phyloP scores from a whole-genome alignment of 2,329 filamentous ascomycete species.

The Pyrenophora teres region DNA sequence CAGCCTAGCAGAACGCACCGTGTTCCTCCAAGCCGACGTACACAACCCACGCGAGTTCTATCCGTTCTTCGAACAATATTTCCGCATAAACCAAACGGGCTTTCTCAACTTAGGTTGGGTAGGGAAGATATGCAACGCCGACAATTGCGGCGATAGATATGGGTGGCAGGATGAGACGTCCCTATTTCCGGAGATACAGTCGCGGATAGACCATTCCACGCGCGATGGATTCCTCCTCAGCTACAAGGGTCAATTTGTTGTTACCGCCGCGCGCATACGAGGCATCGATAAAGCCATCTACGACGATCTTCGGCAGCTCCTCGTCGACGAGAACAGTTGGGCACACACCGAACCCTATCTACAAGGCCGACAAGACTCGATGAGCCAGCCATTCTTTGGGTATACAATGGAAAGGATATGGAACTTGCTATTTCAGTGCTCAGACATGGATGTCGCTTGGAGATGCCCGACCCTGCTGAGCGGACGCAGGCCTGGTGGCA shows the following conservation, averaged over 20 bases:
- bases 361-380: conserved; percentile 28
- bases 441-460: conserved; percentile 32
- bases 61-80: conserved; percentile 48
- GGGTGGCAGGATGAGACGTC: conserved; percentile 49
- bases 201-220: conserved; percentile 24
- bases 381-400: conserved; percentile 34
- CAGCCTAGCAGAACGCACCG: conserved; percentile 50
- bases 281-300: conserved; percentile 44
- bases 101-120: conserved; percentile 52
- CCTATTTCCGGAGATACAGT: conserved; percentile 48
- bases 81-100: conserved; percentile 46
- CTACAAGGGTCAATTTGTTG: conserved; percentile 56
- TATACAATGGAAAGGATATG: conserved; percentile 39
- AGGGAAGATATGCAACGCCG: conserved; percentile 47
- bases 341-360: conserved; percentile 33
- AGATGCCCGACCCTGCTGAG: conserved; percentile 36
- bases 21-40: conserved; percentile 55
- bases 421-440: conserved; percentile 39
- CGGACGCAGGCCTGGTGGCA: conserved; percentile 29
- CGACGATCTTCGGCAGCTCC: not conserved
- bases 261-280: conserved; percentile 51
- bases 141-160: conserved; percentile 48
- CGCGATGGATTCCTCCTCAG: conserved; percentile 48
- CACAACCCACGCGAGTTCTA: conserved; percentile 48
- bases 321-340: conserved; percentile 31